These are phyloP conservation scores for Stemphylium vesicarium DNA, from an alignment of 2,329 filamentous ascomycete genomes.

Conservation along the genomic window DNA sequence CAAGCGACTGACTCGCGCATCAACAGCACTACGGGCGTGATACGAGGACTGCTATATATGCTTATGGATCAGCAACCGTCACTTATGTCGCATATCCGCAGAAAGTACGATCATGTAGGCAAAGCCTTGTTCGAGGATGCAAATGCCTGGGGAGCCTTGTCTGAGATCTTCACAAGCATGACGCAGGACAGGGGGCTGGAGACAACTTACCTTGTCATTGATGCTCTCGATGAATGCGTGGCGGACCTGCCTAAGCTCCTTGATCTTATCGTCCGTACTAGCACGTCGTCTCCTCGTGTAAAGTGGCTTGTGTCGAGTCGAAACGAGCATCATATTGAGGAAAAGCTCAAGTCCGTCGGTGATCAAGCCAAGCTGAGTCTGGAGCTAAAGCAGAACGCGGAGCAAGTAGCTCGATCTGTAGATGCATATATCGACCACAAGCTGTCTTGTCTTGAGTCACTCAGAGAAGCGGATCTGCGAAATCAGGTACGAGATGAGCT, in stretches of 20 bases:
- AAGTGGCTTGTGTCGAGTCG: too few relatives aligned
- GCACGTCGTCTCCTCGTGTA: too few relatives aligned
- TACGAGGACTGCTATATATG: slow-evolving; percentile 54
- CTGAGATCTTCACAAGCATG: slow-evolving; percentile 31
- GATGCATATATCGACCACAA: too few relatives aligned
- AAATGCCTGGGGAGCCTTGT: slow-evolving; percentile 34
- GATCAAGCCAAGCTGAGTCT: too few relatives aligned
- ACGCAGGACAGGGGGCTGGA: not conserved
- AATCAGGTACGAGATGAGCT: too few relatives aligned
- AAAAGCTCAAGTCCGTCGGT: too few relatives aligned
- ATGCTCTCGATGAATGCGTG: slow-evolving; percentile 23
- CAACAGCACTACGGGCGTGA: slow-evolving; percentile 50
- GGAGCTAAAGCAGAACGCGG: too few relatives aligned
- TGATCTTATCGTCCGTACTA: too few relatives aligned
- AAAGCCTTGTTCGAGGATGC: slow-evolving; percentile 32
- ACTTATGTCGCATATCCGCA: slow-evolving; percentile 26
- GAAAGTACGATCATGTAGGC: slow-evolving; percentile 35
- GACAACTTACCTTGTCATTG: slow-evolving; percentile 12
- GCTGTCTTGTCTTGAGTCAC: too few relatives aligned
- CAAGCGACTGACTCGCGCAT: slow-evolving; percentile 45
- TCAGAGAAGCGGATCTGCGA: too few relatives aligned
- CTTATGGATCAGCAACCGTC: slow-evolving; percentile 45
- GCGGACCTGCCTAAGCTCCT: not conserved
- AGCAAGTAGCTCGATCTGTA: too few relatives aligned
- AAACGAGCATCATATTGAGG: too few relatives aligned